A percentile compares a stretch with the other conserved stretches of the same genome.
phyloP scores from a whole-genome alignment of 495 filamentous ascomycete species.

The Penicillium antarcticum region DNA sequence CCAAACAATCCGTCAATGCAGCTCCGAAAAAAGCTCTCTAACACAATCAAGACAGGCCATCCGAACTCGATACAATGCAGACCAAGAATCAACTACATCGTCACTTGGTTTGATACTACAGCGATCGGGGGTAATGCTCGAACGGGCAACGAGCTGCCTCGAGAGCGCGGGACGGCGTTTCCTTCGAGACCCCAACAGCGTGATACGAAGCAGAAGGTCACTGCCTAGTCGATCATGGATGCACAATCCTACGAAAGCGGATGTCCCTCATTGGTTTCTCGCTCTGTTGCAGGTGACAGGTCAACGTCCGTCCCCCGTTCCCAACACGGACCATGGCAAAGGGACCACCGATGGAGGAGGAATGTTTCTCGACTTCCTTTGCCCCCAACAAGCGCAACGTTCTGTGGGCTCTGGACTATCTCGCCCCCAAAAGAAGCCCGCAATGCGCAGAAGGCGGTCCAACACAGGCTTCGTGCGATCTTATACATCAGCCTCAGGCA shows the following conservation, averaged over 20 bases:
- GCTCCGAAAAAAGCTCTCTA: constrained; percentile 2
- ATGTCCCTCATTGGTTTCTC: constrained; percentile 49
- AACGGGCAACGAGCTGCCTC: constrained; percentile 75
- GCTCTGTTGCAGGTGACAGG: constrained; percentile 26
- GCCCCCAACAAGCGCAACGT: constrained; percentile 27
- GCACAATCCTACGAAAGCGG: constrained; percentile 56
- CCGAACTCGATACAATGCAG: constrained; percentile 28
- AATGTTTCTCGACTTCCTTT: constrained; percentile 44
- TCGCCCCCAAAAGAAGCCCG: constrained; percentile 22
- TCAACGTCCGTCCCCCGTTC: constrained; percentile 16
- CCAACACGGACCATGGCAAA: constrained; percentile 6
- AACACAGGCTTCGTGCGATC: constrained; percentile 21
- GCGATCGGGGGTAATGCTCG: constrained; percentile 69
- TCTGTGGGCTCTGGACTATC: constrained; percentile 19
- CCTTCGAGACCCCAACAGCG: constrained; percentile 53
- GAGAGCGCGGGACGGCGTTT: constrained; percentile 71
- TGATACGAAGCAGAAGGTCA: constrained; percentile 53
- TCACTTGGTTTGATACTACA: constrained; percentile 34
- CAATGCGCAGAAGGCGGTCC: constrained; percentile 26
- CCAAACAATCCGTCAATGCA: background rate
- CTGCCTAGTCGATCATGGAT: constrained; percentile 67
- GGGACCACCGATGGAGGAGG: constrained; percentile 15
- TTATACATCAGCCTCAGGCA: constrained; percentile 23
- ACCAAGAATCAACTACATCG: constrained; percentile 17
- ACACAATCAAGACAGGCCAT: constrained; percentile 3